Evolutionary conservation across 495 filamentous ascomycete genomes (phyloP).

Genomic region (Aspergillus hancockii): DNA sequence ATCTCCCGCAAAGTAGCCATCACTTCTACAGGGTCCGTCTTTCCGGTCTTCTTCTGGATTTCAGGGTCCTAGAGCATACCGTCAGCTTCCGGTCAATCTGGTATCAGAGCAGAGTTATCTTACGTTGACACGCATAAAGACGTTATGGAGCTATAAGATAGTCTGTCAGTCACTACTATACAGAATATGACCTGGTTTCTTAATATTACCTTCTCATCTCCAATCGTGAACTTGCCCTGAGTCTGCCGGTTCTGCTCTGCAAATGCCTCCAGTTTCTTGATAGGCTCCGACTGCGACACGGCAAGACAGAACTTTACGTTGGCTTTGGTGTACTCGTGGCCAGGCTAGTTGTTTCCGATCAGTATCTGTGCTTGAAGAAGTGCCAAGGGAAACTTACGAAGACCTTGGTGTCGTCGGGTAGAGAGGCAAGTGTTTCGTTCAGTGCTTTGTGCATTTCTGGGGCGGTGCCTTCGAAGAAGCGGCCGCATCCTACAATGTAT

Average conservation of each 20-base stretch:
- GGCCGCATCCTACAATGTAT: conserved; percentile 71
- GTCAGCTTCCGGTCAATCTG: conserved; percentile 6
- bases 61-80: conserved; percentile 63
- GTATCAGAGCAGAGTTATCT: conserved; percentile 28
- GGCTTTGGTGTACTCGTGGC: conserved; percentile 95
- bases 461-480: conserved; percentile 92
- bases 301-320: conserved; percentile 85
- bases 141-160: conserved; percentile 76
- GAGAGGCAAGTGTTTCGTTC: conserved; percentile 75
- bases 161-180: conserved; percentile 10
- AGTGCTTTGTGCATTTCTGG: conserved; percentile 90
- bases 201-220: conserved; percentile 84
- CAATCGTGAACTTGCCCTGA: conserved; percentile 95
- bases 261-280: conserved; percentile 75
- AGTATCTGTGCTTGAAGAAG: conserved; percentile 3
- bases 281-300: conserved; percentile 69
- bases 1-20: conserved; percentile 86
- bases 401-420: conserved; percentile 92
- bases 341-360: conserved; percentile 56
- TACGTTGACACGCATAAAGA: conserved; percentile 91
- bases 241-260: conserved; percentile 81
- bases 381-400: conserved; percentile 59
- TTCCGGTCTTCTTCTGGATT: conserved; percentile 81
- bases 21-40: conserved; percentile 80
- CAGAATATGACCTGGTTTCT: not conserved